Evolutionary conservation across 176 grass and related monocot species (phyloP).

Genomic region (Rhynchospora breviuscula): DNA sequence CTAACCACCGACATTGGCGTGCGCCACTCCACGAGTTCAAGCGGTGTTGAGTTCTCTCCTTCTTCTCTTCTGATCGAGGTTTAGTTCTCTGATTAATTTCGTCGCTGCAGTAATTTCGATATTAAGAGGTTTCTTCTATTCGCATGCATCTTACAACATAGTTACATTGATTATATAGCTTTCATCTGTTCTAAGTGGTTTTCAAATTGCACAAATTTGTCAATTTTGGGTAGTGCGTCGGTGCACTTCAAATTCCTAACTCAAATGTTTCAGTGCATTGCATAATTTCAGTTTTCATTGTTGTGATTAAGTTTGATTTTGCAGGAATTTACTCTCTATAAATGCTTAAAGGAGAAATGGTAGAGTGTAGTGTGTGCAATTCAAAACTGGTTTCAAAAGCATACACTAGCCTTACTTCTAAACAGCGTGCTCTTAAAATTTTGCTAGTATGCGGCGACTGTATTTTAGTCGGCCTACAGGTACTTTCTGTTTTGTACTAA

Average conservation of each 20-base stretch:
- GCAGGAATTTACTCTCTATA: neutral
- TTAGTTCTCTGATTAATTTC: constrained; percentile 14
- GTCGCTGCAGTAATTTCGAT: neutral
- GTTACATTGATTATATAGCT: neutral
- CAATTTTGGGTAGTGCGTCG: neutral
- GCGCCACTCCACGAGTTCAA: constrained; percentile 34
- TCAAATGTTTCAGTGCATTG: no score
- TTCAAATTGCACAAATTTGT: neutral
- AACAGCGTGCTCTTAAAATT: constrained; percentile 62
- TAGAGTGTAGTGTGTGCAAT: constrained; percentile 73
- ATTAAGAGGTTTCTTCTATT: neutral
- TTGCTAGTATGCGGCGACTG: constrained; percentile 81
- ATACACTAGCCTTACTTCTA: constrained; percentile 65
- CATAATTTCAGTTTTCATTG: neutral
- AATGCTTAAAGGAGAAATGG: constrained; percentile 39
- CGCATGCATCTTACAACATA: neutral
- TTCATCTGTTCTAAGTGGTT: neutral
- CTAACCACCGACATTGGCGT: neutral
- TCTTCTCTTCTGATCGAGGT: constrained; percentile 36
- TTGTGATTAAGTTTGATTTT: neutral
- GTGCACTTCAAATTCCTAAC: no score
- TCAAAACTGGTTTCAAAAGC: constrained; percentile 88
- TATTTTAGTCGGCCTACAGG: constrained; percentile 83
- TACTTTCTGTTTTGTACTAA: constrained; percentile 13
- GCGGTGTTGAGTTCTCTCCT: constrained; percentile 29